Percentiles rank a stretch among this genome's conserved stretches.
Conservation (phyloP, 176 grass and related monocot genomes). For the Phoenix roebelenii region DNA sequence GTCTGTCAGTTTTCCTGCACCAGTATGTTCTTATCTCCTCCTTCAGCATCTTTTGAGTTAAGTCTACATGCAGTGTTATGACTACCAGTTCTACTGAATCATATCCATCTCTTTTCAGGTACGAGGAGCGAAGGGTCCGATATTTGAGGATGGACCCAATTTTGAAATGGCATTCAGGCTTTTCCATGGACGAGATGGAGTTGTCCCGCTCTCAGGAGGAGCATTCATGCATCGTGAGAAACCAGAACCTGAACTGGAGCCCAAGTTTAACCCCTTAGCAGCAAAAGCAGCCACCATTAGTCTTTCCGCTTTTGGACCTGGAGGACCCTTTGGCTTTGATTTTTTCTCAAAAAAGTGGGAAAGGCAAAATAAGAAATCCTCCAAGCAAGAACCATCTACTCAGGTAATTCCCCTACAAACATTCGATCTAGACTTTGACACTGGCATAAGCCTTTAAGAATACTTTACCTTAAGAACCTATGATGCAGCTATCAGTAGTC, state of each 20-base stretch:
- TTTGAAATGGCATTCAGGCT: conserved; percentile 89
- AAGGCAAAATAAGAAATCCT: conserved; percentile 36
- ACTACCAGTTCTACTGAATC: neutral
- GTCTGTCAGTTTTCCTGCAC: conserved; percentile 37
- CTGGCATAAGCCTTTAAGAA: too few species aligned
- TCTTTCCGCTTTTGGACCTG: conserved; percentile 57
- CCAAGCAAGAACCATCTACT: conserved; percentile 37
- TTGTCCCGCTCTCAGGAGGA: conserved; percentile 74
- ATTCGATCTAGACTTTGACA: neutral
- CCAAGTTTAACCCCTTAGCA: conserved; percentile 74
- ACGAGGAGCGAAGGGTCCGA: conserved; percentile 80
- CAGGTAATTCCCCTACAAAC: conserved; percentile 25
- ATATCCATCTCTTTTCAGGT: conserved; percentile 33
- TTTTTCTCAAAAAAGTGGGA: conserved; percentile 55
- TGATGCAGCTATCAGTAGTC: too few species aligned
- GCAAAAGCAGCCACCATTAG: conserved; percentile 94
- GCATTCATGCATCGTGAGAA: conserved; percentile 38
- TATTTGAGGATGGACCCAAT: conserved; percentile 96
- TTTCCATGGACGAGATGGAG: conserved; percentile 85
- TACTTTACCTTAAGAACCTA: too few species aligned
- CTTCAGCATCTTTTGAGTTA: too few species aligned
- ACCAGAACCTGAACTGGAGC: conserved; percentile 17
- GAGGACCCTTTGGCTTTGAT: conserved; percentile 68
- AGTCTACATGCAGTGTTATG: too few species aligned
- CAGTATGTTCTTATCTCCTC: conserved; percentile 31